Conservation (phyloP, 2,329 filamentous ascomycete genomes). For the Huntiella moniliformis region DNA sequence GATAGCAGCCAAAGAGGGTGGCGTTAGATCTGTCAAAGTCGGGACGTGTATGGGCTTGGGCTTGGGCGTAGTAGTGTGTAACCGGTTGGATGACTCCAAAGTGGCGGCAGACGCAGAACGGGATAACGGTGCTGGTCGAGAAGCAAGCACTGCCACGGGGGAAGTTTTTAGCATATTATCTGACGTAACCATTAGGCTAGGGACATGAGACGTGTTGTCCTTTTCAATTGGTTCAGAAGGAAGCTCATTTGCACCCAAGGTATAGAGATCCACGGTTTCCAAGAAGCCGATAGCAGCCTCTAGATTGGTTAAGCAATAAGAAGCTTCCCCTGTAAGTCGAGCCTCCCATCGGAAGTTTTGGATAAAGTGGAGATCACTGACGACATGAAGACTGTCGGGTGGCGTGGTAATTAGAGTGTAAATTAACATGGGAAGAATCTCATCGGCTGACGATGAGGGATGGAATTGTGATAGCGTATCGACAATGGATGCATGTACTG, state of each 20-base stretch:
- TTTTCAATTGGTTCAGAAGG: constrained; percentile 31
- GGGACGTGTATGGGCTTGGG: constrained; percentile 19
- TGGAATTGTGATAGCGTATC: constrained; percentile 56
- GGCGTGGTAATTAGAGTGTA: constrained; percentile 86
- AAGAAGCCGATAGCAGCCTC: constrained; percentile 90
- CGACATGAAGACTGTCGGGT: constrained; percentile 67
- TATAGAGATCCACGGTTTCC: constrained; percentile 85
- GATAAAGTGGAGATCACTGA: constrained; percentile 90
- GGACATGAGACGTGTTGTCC: constrained; percentile 31
- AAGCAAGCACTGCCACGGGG: background rate
- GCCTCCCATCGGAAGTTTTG: constrained; percentile 72
- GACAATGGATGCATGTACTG: constrained; percentile 84
- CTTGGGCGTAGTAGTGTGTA: constrained; percentile 24
- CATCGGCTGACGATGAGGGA: constrained; percentile 77
- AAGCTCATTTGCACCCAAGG: constrained; percentile 51
- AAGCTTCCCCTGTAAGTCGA: constrained; percentile 82
- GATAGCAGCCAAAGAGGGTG: constrained; percentile 64
- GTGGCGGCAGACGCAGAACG: background rate
- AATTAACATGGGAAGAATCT: constrained; percentile 91
- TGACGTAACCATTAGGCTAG: constrained; percentile 20
- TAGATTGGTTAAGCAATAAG: constrained; percentile 89
- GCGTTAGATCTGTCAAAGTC: constrained; percentile 68
- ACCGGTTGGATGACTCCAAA: background rate
- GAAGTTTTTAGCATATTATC: constrained; percentile 5
- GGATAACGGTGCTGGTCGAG: background rate